Percentiles rank a stretch among this genome's conserved stretches.
These are phyloP conservation scores for Porodaedalea pini DNA, from an alignment of 1,284 basidiomycete species.

Conservation along the genomic window DNA sequence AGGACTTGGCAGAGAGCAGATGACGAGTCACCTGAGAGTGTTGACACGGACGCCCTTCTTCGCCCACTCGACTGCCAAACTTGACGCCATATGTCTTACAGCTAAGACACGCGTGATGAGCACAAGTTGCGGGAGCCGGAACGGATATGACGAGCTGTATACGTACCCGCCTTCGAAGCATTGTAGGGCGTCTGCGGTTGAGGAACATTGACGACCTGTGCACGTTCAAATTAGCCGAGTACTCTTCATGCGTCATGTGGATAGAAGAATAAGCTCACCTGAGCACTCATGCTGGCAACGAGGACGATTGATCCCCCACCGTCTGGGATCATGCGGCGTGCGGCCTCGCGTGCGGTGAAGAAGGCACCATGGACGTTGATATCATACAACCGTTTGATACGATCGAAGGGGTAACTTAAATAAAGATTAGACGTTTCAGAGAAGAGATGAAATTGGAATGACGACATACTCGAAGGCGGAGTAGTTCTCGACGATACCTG, in stretches of 20 bases:
- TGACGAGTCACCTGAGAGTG: conserved; percentile 51
- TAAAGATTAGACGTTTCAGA: background rate
- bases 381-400: conserved; percentile 80
- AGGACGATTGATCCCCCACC: conserved; percentile 83
- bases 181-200: conserved; percentile 95
- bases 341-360: conserved; percentile 92
- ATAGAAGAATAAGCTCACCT: conserved; percentile 48
- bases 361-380: conserved; percentile 93
- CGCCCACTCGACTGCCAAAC: conserved; percentile 88
- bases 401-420: conserved; percentile 75
- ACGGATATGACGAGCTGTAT: conserved; percentile 8
- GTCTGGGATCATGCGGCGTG: conserved; percentile 72
- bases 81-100: conserved; percentile 85
- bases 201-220: conserved; percentile 81
- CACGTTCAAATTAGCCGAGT: conserved; percentile 12
- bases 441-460: conserved; percentile 10
- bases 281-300: conserved; percentile 88
- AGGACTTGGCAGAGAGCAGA: background rate
- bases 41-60: conserved; percentile 83
- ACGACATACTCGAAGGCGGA: conserved; percentile 73
- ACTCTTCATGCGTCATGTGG: conserved; percentile 18
- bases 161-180: conserved; percentile 81
- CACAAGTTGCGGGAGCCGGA: conserved; percentile 4
- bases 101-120: conserved; percentile 38
- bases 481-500: conserved; percentile 90